A percentile compares a stretch with the other conserved stretches of the same genome.
Evolutionary conservation across 1,284 basidiomycete genomes (phyloP).

Genomic region (Leccinum fallax): DNA sequence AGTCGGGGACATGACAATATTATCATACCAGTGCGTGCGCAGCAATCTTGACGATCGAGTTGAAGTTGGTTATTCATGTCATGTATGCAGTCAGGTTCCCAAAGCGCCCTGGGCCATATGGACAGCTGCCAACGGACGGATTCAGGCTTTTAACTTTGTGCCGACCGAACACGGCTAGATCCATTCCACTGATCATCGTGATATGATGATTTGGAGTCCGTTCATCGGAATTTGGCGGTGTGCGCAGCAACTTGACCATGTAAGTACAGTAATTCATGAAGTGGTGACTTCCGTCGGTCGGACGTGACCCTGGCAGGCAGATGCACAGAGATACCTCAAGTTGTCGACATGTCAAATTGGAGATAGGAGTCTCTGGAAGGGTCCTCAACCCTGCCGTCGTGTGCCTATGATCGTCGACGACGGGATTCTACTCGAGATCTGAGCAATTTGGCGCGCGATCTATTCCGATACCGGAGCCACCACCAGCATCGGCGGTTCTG

Average conservation of each 20-base stretch:
- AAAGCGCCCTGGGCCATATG: background rate
- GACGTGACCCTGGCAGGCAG: background rate
- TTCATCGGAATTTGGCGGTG: background rate
- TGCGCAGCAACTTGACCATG: background rate
- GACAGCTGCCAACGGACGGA: background rate
- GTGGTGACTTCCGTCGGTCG: background rate
- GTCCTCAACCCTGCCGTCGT: background rate
- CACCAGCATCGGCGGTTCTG: background rate
- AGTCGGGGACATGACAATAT: background rate
- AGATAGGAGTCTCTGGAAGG: background rate
- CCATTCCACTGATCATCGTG: background rate
- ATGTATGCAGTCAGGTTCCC: background rate
- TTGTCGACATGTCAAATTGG: background rate
- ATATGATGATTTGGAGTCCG: background rate
- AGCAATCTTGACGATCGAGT: background rate
- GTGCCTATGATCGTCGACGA: background rate
- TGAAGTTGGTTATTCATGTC: background rate
- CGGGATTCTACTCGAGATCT: background rate
- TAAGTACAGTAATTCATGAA: background rate
- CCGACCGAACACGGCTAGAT: background rate
- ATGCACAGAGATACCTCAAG: background rate
- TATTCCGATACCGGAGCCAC: background rate
- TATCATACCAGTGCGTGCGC: slow-evolving; percentile 1
- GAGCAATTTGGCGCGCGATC: background rate
- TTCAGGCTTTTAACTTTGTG: background rate